A percentile compares a stretch with the other conserved stretches of the same genome.
These are phyloP conservation scores for Leccinum pellstonianum DNA, from an alignment of 768 basidiomycete genomes.

Conservation along the genomic window DNA sequence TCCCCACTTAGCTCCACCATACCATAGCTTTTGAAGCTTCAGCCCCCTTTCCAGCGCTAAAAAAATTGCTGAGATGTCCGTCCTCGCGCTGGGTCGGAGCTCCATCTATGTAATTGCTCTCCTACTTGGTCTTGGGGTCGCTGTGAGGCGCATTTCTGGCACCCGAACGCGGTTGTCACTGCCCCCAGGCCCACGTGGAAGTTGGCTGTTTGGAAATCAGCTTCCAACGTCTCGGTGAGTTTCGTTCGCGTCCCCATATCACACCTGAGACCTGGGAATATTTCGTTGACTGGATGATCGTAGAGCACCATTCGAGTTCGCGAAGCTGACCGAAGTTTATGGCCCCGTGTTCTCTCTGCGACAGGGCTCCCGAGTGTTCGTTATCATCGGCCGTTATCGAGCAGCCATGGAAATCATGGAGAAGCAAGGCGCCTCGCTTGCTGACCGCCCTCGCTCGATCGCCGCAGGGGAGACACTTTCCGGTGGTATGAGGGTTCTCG, in stretches of 20 bases:
- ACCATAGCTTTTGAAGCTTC: not conserved
- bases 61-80: not conserved
- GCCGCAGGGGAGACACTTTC: conserved; percentile 37
- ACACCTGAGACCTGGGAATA: not conserved
- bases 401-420: conserved; percentile 42
- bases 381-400: conserved; percentile 27
- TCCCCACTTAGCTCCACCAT: not conserved
- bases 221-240: conserved; percentile 11
- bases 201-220: conserved; percentile 17
- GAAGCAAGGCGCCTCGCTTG: conserved; percentile 36
- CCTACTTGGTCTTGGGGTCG: conserved; percentile 1
- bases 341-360: conserved; percentile 58
- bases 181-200: conserved; percentile 17
- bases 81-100: not conserved
- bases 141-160: not conserved
- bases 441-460: conserved; percentile 37
- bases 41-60: not conserved
- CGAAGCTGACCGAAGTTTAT: conserved; percentile 57
- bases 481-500: conserved; percentile 33
- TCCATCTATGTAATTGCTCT: not conserved
- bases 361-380: conserved; percentile 36
- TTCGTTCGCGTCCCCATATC: not conserved
- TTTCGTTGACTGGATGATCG: not conserved
- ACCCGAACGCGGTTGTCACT: conserved; percentile 5
- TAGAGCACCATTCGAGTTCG: conserved; percentile 35